These are phyloP conservation scores for Solanum chaucha DNA, from an alignment of 257 asterid species.

Conservation along the genomic window DNA sequence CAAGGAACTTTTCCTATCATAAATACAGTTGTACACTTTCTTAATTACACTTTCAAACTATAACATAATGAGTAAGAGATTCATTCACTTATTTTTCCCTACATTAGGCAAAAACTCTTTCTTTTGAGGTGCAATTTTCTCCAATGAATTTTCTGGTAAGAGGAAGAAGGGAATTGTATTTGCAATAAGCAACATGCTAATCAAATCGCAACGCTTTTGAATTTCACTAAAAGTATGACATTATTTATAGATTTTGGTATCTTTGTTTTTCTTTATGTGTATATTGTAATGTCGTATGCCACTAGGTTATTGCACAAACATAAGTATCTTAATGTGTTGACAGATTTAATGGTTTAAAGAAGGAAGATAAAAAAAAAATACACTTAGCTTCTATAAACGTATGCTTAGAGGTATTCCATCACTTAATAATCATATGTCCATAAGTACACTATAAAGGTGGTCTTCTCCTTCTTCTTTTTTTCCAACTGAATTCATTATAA, in stretches of 20 bases:
- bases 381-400: constrained; percentile 72
- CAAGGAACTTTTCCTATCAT: neutral
- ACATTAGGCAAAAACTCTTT: no score
- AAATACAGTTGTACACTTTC: neutral
- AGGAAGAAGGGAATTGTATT: neutral
- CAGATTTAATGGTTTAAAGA: constrained; percentile 74
- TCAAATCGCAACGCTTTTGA: neutral
- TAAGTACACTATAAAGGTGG: neutral
- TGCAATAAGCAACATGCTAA: neutral
- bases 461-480: neutral
- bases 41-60: neutral
- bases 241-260: neutral
- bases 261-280: neutral
- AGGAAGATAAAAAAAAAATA: constrained; percentile 75
- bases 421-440: neutral
- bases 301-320: constrained; percentile 65
- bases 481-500: neutral
- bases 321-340: constrained; percentile 87
- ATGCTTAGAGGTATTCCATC: constrained; percentile 46
- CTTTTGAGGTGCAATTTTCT: neutral
- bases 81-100: neutral
- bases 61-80: neutral
- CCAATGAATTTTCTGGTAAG: neutral
- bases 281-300: neutral
- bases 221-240: neutral